A percentile compares a stretch with the other conserved stretches of the same genome.
phyloP scores from a whole-genome alignment of 768 basidiomycete genomes.

The Lactarius psammicola region DNA sequence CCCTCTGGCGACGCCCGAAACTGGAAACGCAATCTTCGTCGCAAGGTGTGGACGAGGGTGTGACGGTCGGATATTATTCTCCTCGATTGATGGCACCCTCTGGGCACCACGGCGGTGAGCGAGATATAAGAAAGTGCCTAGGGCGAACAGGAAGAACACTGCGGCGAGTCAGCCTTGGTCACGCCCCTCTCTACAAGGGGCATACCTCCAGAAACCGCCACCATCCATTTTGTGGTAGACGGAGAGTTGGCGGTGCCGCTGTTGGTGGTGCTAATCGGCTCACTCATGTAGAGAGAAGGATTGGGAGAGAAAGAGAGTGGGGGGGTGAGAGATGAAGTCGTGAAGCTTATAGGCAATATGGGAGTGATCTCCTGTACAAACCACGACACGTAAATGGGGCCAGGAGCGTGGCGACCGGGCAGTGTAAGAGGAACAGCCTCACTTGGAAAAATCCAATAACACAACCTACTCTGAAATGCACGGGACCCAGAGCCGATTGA shows the following conservation, averaged over 20 bases:
- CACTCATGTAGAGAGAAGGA: neutral
- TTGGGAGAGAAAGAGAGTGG: neutral
- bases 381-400: neutral
- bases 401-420: neutral
- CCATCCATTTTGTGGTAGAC: constrained; percentile 7
- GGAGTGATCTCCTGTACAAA: neutral
- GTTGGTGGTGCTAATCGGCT: neutral
- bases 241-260: neutral
- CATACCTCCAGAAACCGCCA: constrained; percentile 6
- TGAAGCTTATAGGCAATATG: neutral
- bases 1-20: constrained; percentile 2
- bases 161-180: neutral
- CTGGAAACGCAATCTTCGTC: constrained; percentile 8
- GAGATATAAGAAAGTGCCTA: neutral
- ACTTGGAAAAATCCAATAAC: neutral
- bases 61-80: neutral
- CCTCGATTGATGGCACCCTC: neutral
- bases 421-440: neutral
- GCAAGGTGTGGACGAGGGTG: neutral
- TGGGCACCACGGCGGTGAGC: neutral
- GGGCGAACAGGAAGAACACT: constrained; percentile 14
- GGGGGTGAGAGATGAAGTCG: neutral
- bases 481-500: neutral
- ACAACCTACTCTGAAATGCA: neutral
- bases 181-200: neutral